A percentile compares a stretch with the other conserved stretches of the same genome.
These are phyloP conservation scores for Iodosphaeria phyllophila DNA, from an alignment of 2,329 filamentous ascomycete genomes.

Conservation along the genomic window DNA sequence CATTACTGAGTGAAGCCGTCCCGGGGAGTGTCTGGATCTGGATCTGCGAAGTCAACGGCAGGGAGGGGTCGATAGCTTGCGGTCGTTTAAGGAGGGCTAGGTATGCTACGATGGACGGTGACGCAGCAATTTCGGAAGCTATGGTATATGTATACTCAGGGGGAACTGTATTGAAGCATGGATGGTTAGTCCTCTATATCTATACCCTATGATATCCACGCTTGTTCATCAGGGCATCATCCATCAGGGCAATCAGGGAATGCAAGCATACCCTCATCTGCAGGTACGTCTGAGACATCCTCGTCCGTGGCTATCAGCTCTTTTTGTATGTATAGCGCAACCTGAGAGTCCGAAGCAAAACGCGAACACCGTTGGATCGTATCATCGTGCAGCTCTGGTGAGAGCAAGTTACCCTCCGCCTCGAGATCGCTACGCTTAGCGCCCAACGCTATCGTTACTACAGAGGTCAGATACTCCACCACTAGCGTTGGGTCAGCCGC, in stretches of 20 bases:
- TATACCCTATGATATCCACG: too few species aligned
- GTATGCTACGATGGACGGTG: slow-evolving; percentile 64
- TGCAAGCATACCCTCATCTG: slow-evolving; percentile 22
- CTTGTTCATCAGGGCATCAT: too few species aligned
- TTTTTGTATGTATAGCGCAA: slow-evolving; percentile 82
- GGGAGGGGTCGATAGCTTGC: slow-evolving; percentile 64
- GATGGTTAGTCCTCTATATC: not conserved
- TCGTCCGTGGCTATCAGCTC: slow-evolving; percentile 40
- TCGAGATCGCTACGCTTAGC: slow-evolving; percentile 64
- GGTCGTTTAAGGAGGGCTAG: slow-evolving; percentile 83
- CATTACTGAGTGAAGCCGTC: slow-evolving; percentile 48
- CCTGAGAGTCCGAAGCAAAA: slow-evolving; percentile 77
- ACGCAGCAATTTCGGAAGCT: slow-evolving; percentile 63
- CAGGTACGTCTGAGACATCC: slow-evolving; percentile 27
- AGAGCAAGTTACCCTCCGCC: slow-evolving; percentile 64
- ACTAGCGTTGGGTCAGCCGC: slow-evolving; percentile 49
- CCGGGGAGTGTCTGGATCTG: slow-evolving; percentile 87
- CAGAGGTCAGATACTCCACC: slow-evolving; percentile 51
- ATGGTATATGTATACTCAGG: slow-evolving; percentile 57
- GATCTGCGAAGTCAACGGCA: slow-evolving; percentile 74
- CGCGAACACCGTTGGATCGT: slow-evolving; percentile 75
- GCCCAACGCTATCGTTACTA: slow-evolving; percentile 57
- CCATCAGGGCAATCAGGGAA: slow-evolving; percentile 1
- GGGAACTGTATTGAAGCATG: slow-evolving; percentile 16
- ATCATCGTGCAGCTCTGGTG: slow-evolving; percentile 50